These are phyloP conservation scores for Ormosia emarginata DNA, from an alignment of 306 rosid genomes.

Conservation along the genomic window DNA sequence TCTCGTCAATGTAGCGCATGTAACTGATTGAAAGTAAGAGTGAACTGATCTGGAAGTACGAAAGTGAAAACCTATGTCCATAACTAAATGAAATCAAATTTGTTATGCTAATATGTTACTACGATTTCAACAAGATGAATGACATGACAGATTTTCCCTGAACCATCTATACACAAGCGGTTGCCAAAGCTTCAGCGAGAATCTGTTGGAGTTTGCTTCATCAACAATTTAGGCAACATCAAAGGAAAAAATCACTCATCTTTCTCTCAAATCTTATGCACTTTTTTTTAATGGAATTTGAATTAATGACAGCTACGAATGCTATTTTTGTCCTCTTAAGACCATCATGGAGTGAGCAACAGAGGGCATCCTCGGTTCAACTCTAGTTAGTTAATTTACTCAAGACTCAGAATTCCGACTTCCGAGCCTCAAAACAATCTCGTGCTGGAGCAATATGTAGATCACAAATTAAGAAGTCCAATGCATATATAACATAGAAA, in stretches of 20 bases:
- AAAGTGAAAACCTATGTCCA: background rate
- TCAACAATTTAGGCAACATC: background rate
- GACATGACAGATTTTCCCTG: background rate
- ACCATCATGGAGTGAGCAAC: background rate
- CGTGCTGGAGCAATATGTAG: too few species aligned
- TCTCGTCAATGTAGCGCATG: background rate
- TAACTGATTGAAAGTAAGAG: too few species aligned
- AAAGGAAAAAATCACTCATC: background rate
- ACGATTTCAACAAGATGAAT: background rate
- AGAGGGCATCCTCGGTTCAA: background rate
- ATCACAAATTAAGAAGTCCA: too few species aligned
- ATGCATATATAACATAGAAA: too few species aligned
- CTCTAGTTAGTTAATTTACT: background rate
- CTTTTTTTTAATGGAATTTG: background rate
- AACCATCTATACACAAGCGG: background rate
- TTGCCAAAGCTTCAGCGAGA: background rate
- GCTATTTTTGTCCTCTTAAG: background rate
- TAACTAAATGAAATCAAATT: background rate
- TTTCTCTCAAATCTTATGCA: background rate
- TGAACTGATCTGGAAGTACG: too few species aligned
- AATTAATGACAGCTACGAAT: background rate
- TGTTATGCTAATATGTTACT: background rate
- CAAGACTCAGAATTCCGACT: background rate
- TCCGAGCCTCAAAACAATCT: background rate
- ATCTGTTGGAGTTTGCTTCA: background rate